These are phyloP conservation scores for Dalbergia cochinchinensis DNA, from an alignment of 306 rosid species.

Conservation along the genomic window DNA sequence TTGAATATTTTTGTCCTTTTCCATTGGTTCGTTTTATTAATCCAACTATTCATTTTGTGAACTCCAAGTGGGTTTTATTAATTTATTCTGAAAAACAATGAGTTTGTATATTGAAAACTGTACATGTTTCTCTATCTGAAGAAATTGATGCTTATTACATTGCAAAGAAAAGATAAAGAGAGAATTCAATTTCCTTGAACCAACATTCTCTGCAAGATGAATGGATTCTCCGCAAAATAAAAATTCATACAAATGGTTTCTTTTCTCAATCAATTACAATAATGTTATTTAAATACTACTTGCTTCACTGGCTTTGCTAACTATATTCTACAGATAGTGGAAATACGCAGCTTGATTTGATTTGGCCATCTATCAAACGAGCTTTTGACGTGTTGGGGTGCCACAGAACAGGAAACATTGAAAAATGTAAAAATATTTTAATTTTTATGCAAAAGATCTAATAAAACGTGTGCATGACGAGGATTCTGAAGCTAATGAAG, in stretches of 20 bases:
- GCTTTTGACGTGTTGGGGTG: conserved; percentile 36
- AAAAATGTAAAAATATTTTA: not conserved
- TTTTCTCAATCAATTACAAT: not conserved
- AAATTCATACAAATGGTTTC: not conserved
- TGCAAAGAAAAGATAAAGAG: too few relatives aligned
- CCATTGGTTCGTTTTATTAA: too few relatives aligned
- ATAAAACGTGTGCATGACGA: not conserved
- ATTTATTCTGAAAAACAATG: too few relatives aligned
- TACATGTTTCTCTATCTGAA: not conserved
- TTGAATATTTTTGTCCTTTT: too few relatives aligned
- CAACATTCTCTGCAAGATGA: not conserved
- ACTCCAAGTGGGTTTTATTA: too few relatives aligned
- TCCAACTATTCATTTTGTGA: too few relatives aligned
- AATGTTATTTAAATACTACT: not conserved
- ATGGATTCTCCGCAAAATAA: not conserved
- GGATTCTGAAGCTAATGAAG: not conserved
- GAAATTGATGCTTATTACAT: not conserved
- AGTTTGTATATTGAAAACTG: too few relatives aligned
- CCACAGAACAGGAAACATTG: conserved; percentile 44
- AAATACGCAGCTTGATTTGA: not conserved
- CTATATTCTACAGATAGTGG: not conserved
- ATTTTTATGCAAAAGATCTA: not conserved
- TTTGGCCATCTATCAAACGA: not conserved
- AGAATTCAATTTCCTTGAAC: not conserved
- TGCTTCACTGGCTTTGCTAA: not conserved